Base-by-base conservation (phyloP, 805 yeast species). In the Aciculoconidium aculeatum region DNA sequence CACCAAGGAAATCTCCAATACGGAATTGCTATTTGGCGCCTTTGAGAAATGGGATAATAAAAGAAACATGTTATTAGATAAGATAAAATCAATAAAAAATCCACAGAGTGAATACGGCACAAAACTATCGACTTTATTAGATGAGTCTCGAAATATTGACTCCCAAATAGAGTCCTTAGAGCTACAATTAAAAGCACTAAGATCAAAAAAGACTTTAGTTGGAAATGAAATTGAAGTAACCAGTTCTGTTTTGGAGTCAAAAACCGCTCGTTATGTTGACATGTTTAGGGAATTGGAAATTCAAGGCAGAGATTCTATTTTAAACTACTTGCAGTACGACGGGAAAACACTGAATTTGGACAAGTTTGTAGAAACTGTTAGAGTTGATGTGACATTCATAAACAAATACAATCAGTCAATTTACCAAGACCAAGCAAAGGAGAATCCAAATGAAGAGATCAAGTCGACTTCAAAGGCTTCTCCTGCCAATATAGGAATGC, bases 241-340 rank as follows among this genome's bases (percentile, higher is more conserved):
- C 1, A 63, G 68, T 39, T 70, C 77, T 3, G 59, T 72, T 3
- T 39, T 73, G 15, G 78, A 72, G 32, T 66, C 72, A 33, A 62
- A 56, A 36, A 45, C 72, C 0, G 64, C 72, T 8, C 58, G 58
- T 23, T 68, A 64, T 35, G 62, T 62, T 10, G 66, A 65, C 20
- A 42, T 60, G 15, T 61, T 70, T 26, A 52, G 51, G 15, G 51
- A 49, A 4, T 45, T 67, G 15, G 74, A 69, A 26, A 32, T 21
- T 2, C 39, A 46, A n/a, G 75, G 72, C 11, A 47, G 39, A 25
- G 42, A 41, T 1, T 62, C 65, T 1, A 54, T 68, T 1, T 18
- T 27, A 4, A 41, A 38, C 13, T 44, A 59, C 27, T 40, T 64
- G 5, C 42, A 39, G 11, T 42, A 43, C 16, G 47, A 42, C 30